Percentiles rank a stretch among this genome's conserved stretches.
phyloP scores from a whole-genome alignment of 2,329 filamentous ascomycete species.

The Xylaria sp. region DNA sequence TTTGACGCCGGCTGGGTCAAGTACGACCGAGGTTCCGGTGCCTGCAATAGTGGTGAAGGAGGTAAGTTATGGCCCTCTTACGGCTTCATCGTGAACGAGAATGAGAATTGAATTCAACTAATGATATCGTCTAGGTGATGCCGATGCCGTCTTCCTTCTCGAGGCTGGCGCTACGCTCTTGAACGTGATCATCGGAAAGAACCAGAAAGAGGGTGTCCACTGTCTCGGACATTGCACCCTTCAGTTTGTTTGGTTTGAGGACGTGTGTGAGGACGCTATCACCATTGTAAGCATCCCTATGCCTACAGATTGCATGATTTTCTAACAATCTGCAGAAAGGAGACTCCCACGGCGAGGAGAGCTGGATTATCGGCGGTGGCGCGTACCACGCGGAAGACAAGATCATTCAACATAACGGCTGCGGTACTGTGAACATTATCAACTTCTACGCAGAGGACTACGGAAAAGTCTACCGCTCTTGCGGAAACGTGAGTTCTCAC shows the following conservation, averaged over 20 bases:
- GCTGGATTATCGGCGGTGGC: conserved; percentile 52
- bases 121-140: conserved; percentile 48
- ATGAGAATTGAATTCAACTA: not conserved
- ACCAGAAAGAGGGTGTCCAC: conserved; percentile 55
- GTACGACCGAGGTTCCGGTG: conserved; percentile 53
- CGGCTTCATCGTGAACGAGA: not conserved
- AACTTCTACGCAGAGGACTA: conserved; percentile 58
- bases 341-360: conserved; percentile 40
- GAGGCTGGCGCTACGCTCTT: conserved; percentile 48
- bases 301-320: not conserved
- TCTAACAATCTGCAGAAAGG: conserved; percentile 32
- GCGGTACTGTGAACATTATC: conserved; percentile 36
- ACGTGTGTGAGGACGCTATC: conserved; percentile 53
- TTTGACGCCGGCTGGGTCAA: conserved; percentile 52
- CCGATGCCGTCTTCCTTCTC: conserved; percentile 50
- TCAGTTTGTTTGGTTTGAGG: conserved; percentile 51
- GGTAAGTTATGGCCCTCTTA: conserved; percentile 39
- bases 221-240: conserved; percentile 50
- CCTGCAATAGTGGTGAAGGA: conserved; percentile 57
- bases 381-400: conserved; percentile 45
- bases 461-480: conserved; percentile 62
- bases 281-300: conserved; percentile 20
- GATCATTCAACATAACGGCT: conserved; percentile 40
- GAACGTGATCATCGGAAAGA: conserved; percentile 55
- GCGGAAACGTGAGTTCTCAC: conserved; percentile 55